Evolutionary conservation across 495 filamentous ascomycete genomes (phyloP), one percentile per base, ranked within the genome.

Genomic region (Aspergillus hancockii): DNA sequence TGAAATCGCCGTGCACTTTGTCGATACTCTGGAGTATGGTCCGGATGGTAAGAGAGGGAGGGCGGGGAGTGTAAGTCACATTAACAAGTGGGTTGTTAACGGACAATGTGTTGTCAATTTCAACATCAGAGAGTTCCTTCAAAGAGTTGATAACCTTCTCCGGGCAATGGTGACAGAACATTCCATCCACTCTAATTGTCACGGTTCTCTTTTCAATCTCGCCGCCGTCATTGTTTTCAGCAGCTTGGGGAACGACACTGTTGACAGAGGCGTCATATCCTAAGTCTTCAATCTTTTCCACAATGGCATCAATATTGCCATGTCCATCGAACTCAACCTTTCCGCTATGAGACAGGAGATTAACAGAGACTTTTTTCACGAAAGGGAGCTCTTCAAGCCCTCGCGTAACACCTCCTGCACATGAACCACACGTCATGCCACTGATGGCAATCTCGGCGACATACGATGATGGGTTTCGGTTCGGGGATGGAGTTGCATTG

Each of bases 91-190:
- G 90, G 52, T 83, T 74, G 4, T 75, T 72, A 36, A 81, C 58
- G 10, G 80, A 86, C 13, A 80, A 71, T 2, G 69, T 31, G 23
- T 81, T 73, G 10, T 83, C 80, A 19, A 89, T 67, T 7, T 63
- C 65, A n/a, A 88, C 58, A 18, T 73, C 71, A 2, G 79, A 76
- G 25, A 87, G 80, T 16, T 69, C 72, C 40, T 79, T 63, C 55
- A 95, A 71, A 5, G 78, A 76, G 2, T 64, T 73, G 1, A 79
- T 61, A 16, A 96, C 78, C 31, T 84, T 81, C 9, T 74, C 71
- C 2, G 93, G 88, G 64, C 94, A 97, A 68, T 93, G 88, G 38
- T 85, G 80, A 73, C 93, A 97, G 73, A 88, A 93, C 83, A 97
- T 92, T 41, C 94, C 93, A 41, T 90, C 83, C 41, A 98, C 81